Base-by-base conservation (phyloP, 768 basidiomycete species). In the Coprinopsis marcescibilis region DNA sequence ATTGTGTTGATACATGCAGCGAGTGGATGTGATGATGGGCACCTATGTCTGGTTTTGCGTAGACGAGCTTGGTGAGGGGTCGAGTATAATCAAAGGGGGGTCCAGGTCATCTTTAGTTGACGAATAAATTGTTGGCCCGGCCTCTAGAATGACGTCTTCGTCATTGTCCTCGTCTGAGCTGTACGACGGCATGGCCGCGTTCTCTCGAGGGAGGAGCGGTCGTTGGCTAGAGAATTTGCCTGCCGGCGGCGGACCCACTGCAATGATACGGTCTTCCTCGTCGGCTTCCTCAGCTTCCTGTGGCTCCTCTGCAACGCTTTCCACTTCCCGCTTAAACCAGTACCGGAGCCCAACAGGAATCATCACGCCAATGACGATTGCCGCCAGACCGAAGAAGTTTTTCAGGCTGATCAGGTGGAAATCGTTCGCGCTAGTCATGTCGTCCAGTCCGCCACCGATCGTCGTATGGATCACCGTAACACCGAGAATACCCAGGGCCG, bases 401-500 rank as follows among this genome's bases (percentile, higher is more conserved):
- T 78, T 77, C 82, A 87, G 85, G 47, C 92, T 95, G 53, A 98
- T 79, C 40, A 98, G 76, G 64, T 95, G 84, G 61, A 98, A 97
- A 62, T 98, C 95, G 26, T 79, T 87, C 1, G 94, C 75, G 36
- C 83, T 85, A 4, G 94, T 95, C 95, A 98, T 97, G 50, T 92
- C 82, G 54, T 97, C 94, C 23, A 98, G 73, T 5, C 93, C 85
- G 11, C 88, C 84, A 1, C 92, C 92, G 51, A 98, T 97, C 12
- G 91, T 90, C 0, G 91, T 93, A 59, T 98, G 94, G 56, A 98
- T 98, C 53, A 93, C 89, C 1, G 81, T 81, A 35, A 92, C 87
- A 41, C 93, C 94, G 34, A 92, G 75, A 54, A 96, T 89, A 1
- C 91, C 94, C 33, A 97, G 72, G 65, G 87, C 92, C 1, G 91